Percentiles rank a stretch among this genome's conserved stretches.
Conservation (phyloP, 23 red algal genomes). For the Gracilaria domingensis region DNA sequence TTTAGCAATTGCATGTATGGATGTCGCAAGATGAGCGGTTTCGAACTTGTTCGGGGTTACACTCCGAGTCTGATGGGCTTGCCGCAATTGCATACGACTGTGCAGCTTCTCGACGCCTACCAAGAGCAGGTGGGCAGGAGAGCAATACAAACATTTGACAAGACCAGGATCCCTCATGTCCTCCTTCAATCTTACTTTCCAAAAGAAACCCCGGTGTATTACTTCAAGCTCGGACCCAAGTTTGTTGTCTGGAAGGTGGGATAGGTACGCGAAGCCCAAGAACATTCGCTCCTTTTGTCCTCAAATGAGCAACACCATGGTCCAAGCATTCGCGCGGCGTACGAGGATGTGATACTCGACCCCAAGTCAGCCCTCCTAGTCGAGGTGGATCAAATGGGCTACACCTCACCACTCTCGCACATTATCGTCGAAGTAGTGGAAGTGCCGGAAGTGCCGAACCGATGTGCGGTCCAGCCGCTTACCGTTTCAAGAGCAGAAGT, state of each 20-base stretch:
- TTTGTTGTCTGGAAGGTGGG: conserved; percentile 35
- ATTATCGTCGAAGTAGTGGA: too few relatives aligned
- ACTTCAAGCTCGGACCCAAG: conserved; percentile 40
- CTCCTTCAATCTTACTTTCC: neutral
- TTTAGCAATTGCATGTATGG: conserved; percentile 41
- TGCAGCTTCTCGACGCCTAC: neutral
- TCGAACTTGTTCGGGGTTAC: conserved; percentile 44
- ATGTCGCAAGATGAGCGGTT: conserved; percentile 29
- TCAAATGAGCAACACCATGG: neutral
- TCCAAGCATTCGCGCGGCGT: conserved; percentile 26
- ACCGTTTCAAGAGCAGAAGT: neutral
- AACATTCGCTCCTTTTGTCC: conserved; percentile 30
- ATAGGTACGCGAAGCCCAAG: conserved; percentile 3
- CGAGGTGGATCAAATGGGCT: conserved; percentile 18
- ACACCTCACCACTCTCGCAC: neutral
- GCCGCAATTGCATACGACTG: neutral
- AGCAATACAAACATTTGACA: conserved; percentile 3
- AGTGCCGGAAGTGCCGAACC: too few relatives aligned
- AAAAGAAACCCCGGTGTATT: conserved; percentile 8
- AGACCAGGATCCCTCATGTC: neutral
- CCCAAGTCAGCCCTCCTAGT: conserved; percentile 14
- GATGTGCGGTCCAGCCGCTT: too few relatives aligned
- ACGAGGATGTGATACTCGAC: conserved; percentile 39
- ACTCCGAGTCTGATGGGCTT: conserved; percentile 33
- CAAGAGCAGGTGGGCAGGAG: conserved; percentile 24